These are phyloP conservation scores for Stygiomarasmius scandens DNA, from an alignment of 1,284 basidiomycete genomes.

Conservation along the genomic window DNA sequence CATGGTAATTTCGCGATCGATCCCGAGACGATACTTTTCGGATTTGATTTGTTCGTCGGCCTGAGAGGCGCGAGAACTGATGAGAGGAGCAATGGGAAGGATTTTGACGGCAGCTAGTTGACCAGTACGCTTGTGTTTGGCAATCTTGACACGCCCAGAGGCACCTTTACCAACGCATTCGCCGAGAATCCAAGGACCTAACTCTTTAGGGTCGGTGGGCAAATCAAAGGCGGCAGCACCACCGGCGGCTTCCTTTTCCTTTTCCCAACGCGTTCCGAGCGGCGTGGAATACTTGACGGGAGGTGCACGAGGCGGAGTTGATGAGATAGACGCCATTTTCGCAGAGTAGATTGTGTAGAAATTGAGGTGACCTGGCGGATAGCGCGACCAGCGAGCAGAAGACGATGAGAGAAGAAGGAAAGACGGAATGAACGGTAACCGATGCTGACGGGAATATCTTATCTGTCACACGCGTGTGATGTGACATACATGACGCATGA, in stretches of 20 bases:
- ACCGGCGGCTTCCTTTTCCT: conserved; percentile 77
- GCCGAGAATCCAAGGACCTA: conserved; percentile 87
- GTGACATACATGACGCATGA: background rate
- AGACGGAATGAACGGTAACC: background rate
- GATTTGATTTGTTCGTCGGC: conserved; percentile 73
- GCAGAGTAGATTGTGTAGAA: conserved; percentile 11
- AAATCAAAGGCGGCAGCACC: conserved; percentile 68
- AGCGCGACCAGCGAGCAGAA: conserved; percentile 15
- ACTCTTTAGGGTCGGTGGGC: conserved; percentile 71
- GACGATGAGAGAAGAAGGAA: background rate
- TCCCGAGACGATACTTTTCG: conserved; percentile 89
- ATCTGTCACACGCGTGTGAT: background rate
- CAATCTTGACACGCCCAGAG: conserved; percentile 94
- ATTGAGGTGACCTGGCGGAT: conserved; percentile 3
- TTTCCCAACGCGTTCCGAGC: conserved; percentile 79
- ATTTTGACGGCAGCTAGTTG: conserved; percentile 98
- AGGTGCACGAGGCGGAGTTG: conserved; percentile 67
- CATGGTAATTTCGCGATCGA: conserved; percentile 98
- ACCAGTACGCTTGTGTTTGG: conserved; percentile 84
- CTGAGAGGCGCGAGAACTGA: conserved; percentile 77
- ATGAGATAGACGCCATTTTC: conserved; percentile 31
- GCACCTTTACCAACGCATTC: conserved; percentile 96
- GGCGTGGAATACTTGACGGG: conserved; percentile 69
- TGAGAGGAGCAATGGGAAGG: conserved; percentile 85
- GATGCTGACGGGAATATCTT: background rate